A percentile compares a stretch with the other conserved stretches of the same genome.
These are phyloP conservation scores for Debaryomyces tyrocola DNA, from an alignment of 805 yeast genomes.

Conservation along the genomic window DNA sequence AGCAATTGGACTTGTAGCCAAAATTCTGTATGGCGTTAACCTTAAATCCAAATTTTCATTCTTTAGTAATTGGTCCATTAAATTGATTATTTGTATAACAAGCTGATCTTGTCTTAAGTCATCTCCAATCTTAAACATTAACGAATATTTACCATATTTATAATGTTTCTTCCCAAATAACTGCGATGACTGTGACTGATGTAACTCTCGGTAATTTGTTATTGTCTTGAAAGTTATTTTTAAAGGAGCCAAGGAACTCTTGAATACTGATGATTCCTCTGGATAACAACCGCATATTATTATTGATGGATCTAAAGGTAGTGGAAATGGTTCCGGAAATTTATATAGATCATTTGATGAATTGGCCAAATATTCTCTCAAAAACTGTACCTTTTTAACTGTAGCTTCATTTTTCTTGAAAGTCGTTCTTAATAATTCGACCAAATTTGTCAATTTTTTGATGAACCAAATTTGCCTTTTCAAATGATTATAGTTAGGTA, in stretches of 20 bases:
- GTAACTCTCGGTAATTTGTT: conserved; percentile 13
- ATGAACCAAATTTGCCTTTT: conserved; percentile 72
- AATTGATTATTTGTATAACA: conserved; percentile 86
- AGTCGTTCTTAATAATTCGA: conserved; percentile 57
- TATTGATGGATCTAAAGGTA: conserved; percentile 84
- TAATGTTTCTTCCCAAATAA: conserved; percentile 32
- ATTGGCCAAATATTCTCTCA: conserved; percentile 59
- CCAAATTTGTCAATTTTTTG: conserved; percentile 60
- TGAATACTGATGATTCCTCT: conserved; percentile 81
- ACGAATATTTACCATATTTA: conserved; percentile 55
- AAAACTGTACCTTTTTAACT: conserved; percentile 66
- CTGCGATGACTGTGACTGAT: conserved; percentile 23
- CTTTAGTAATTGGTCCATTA: conserved; percentile 85
- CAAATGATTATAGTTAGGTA: conserved; percentile 36
- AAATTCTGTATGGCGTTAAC: conserved; percentile 83
- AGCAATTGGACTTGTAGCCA: conserved; percentile 87
- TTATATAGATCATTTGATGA: conserved; percentile 37
- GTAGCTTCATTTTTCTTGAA: conserved; percentile 70
- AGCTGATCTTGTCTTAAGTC: conserved; percentile 95
- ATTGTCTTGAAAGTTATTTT: conserved; percentile 73
- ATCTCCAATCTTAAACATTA: conserved; percentile 95
- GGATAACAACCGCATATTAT: conserved; percentile 75
- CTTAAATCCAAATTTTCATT: conserved; percentile 88
- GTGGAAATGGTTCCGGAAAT: conserved; percentile 56
- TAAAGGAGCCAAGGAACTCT: conserved; percentile 86